Base-by-base conservation (phyloP, 1,139 yeast species). In the Ashbya aceris region DNA sequence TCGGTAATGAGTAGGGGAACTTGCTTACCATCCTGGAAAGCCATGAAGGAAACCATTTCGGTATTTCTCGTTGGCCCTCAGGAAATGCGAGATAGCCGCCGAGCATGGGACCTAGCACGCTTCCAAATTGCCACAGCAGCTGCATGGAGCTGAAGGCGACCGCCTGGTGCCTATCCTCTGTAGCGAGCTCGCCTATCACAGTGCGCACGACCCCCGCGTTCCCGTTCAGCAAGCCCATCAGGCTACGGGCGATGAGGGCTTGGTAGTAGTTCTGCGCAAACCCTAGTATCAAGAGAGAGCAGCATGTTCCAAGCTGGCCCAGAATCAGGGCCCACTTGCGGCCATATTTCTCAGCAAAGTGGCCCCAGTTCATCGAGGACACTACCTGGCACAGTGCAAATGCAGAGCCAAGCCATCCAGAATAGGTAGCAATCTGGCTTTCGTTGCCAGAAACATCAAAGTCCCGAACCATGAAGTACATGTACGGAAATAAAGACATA, bases 401-500 rank as follows among this genome's bases (percentile, higher is more conserved):
- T 12, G 7, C 11, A 29, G 31, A 29, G 13, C 13, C 31, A 3
- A 29, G 13, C 11, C 13, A 29, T 3, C 31, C 31, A 3, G 31
- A n/a, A 12, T 29, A 29, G 13, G 11, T 6, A 3, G 31, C 13
- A 6, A 29, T 71, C 28, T 74, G 73, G 8, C 73, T 69, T 44
- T 76, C 74, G 14, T 70, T 69, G 28, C 69, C 67, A 2, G 76
- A 71, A 27, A 76, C 65, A 5, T 73, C 70, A 50, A 77, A 76
- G 47, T 74, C 77, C 52, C 75, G 61, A 29, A 79, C 76, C 79
- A 78, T 75, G 58, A 76, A 78, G 56, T 74, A 78, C 23, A 78
- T 70, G 54, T 78, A 79, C 2, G 84, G 83, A 56, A 78, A 77
- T 29, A 76, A 55, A 2, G 82, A 76, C 2, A 83, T 75, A 62